Evolutionary conservation across 805 yeast genomes (phyloP), one percentile per base, ranked within the genome.

Genomic region (Candida piceae): DNA sequence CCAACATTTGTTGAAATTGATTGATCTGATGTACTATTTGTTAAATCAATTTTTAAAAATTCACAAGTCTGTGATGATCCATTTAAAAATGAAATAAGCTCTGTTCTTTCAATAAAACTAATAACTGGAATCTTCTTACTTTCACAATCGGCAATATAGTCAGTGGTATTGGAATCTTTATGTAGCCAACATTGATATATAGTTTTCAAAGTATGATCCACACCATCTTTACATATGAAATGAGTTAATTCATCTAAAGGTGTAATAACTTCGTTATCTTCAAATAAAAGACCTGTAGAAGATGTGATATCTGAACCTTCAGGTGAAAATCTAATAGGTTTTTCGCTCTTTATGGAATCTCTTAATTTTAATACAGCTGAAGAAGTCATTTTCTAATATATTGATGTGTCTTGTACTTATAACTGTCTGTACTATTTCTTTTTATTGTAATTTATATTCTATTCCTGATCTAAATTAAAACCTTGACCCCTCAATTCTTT

Each of bases 61-160:
- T 76, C 73, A 44, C 85, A 78, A 17, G 71, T 67, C 26, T 70
- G 76, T 3, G 78, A 66, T 16, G 76, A 69, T 4, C 96, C 96
- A 41, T 72, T 73, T 35, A 90, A 69, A 88, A 93, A 89, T 21
- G 85, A 74, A 37, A 82, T 70, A 42, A 90, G 70, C 55, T 90
- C 96, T 7, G 87, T 80, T 61, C 94, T 79, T 50, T 87, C 95
- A 55, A 85, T 62, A 54, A 90, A 89, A 39, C 85, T 78, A 55
- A 90, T 74, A 44, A 85, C 85, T 3, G 77, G 69, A 23, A 90
- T 70, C 3, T 74, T 70, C 27, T 72, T 64, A 34, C 70, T 72
- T 50, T 77, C 81, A 45, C 96, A 85, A 26, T 75, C 79, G 9
- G 78, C 72, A 41, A 87, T 73, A 57, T 90, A 89, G 37, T 86